Base-by-base conservation (phyloP, 208 protist species). In the Crithidia bombi region DNA sequence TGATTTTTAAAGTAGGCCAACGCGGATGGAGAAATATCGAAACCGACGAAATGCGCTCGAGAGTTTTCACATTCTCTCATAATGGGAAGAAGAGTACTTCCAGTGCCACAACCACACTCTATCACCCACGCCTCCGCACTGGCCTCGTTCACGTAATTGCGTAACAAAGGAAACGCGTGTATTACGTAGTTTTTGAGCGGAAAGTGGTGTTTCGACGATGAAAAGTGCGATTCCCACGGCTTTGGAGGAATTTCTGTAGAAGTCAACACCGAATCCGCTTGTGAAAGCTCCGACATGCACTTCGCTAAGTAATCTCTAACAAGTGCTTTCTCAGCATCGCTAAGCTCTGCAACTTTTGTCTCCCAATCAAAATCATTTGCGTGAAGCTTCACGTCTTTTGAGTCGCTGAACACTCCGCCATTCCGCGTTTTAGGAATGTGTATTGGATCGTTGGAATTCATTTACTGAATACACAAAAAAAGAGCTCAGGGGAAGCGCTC, bases 181-280 rank as follows among this genome's bases (percentile, higher is more conserved):
- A 86, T 62, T 65, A 91, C 88, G 54, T 91, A 91, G 75, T 93
- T 93, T 64, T 93, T 93, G 23, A 93, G 46, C 19, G 88, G 88
- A 73, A 91, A 93, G 23, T 91, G 85, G 30, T 87, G 76, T 52
- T 81, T 81, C 12, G 83, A 89, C 14, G 69, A 26, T 11, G 50
- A 54, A 50, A 85, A 93, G 52, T 90, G 87, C 0, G 41, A 41
- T 49, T 90, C 82, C 85, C 87, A 93, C 4, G 77, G 76, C 41
- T 69, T 69, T 7, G 36, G 23, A 6, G 47, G 43, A 4, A 65
- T 49, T 17, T 62, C 67, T n/a, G 10, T 56, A n/a, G 9, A 19
- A 23, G 11, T 19, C 7, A 12, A 3, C n/a, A 43, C 3, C 4
- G 43, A 6, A 25, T 44, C 21, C 3, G 41, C 2, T 14, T 28